Conservation (phyloP, 805 yeast species). For the Hanseniaspora jakobsenii region DNA sequence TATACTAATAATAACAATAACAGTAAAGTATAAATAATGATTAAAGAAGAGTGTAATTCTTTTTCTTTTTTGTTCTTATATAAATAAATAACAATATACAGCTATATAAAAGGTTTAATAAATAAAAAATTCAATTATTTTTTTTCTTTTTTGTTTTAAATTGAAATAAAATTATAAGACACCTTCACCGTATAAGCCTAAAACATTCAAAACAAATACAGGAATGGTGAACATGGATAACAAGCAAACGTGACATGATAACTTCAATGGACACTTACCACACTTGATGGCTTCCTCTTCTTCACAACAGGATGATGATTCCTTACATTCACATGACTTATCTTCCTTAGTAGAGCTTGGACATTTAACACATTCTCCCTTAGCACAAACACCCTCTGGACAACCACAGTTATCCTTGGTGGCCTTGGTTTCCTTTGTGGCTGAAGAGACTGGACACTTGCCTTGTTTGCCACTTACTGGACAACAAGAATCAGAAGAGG, state of each 20-base stretch:
- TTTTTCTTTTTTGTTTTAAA: neutral
- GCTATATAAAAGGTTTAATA: neutral
- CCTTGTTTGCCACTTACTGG: constrained; percentile 14
- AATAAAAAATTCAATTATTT: neutral
- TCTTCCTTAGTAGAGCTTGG: constrained; percentile 2
- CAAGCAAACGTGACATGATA: constrained; percentile 18
- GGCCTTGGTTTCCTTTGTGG: too few relatives aligned
- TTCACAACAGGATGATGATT: neutral
- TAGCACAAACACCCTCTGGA: too few relatives aligned
- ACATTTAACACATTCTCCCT: constrained; percentile 15
- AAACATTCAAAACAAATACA: constrained; percentile 24
- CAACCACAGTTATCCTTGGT: too few relatives aligned
- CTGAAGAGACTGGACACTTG: constrained; percentile 19
- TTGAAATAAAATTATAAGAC: constrained; percentile 17
- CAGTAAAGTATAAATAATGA: too few relatives aligned
- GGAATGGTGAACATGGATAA: constrained; percentile 17
- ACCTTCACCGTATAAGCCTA: constrained; percentile 29
- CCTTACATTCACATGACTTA: neutral
- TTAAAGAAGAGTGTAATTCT: too few relatives aligned
- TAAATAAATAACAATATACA: neutral
- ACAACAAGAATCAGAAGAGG: neutral
- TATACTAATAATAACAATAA: too few relatives aligned
- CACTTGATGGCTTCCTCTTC: neutral
- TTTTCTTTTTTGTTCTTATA: too few relatives aligned
- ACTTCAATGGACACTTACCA: constrained; percentile 3